Percentiles rank a stretch among this genome's conserved stretches.
phyloP scores from a whole-genome alignment of 768 basidiomycete species.

The Boletus subcaerulescens region DNA sequence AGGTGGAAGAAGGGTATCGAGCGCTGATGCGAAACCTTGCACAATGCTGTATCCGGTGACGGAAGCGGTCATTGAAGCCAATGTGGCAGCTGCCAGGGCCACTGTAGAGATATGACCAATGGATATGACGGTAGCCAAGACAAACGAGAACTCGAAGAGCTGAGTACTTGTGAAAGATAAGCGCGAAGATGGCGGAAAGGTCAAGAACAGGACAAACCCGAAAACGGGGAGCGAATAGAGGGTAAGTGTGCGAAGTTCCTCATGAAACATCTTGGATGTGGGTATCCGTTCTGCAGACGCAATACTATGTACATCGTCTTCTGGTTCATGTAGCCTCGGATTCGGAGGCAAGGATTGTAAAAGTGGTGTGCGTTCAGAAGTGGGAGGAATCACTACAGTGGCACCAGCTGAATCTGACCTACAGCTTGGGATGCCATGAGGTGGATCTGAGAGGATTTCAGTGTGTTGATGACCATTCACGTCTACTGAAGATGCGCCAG shows the following conservation, averaged over 20 bases:
- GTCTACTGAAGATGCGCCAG: slow-evolving; percentile 21
- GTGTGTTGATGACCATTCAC: background rate
- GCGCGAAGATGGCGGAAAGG: background rate
- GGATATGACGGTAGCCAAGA: slow-evolving; percentile 78
- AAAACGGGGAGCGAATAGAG: slow-evolving; percentile 72
- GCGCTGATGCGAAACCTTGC: slow-evolving; percentile 79
- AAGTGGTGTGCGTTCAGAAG: slow-evolving; percentile 57
- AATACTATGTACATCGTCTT: slow-evolving; percentile 12
- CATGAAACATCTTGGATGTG: slow-evolving; percentile 41
- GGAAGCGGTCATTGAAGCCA: slow-evolving; percentile 74
- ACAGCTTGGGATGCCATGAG: slow-evolving; percentile 16
- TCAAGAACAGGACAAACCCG: slow-evolving; percentile 44
- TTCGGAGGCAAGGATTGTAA: slow-evolving; percentile 44
- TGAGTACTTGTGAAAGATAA: slow-evolving; percentile 51
- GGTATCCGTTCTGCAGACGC: slow-evolving; percentile 16
- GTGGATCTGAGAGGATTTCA: slow-evolving; percentile 14
- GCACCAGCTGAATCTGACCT: background rate
- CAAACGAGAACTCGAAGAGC: slow-evolving; percentile 83
- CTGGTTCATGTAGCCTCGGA: slow-evolving; percentile 57
- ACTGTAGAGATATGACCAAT: slow-evolving; percentile 90
- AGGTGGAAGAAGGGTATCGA: slow-evolving; percentile 91
- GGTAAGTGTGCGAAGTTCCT: slow-evolving; percentile 57
- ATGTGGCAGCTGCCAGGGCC: slow-evolving; percentile 79
- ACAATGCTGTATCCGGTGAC: slow-evolving; percentile 61
- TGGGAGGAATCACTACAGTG: background rate